Evolutionary conservation across 1,284 basidiomycete species (phyloP), one percentile per base, ranked within the genome.

Genomic region (Pascua guehoae): DNA sequence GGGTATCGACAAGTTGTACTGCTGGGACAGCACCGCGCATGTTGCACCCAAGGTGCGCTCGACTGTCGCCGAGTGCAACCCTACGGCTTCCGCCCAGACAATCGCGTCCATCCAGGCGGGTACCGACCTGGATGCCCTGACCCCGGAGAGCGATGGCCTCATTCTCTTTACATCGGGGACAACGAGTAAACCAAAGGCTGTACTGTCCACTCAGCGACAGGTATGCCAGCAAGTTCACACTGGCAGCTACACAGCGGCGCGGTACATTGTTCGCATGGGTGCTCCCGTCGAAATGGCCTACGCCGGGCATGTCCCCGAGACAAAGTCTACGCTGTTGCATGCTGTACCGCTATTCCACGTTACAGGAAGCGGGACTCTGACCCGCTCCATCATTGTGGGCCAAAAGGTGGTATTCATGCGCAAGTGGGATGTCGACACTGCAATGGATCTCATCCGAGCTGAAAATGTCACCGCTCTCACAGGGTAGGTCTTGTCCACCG

Each of bases 271-370:
- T 12, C 49, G 54, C 15, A 41, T 66, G 66, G 69, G 68, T 12
- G 53, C 57, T 5, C 53, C 64, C 1, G 52, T 62, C 11, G 67
- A 66, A 50, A 63, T 70, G 53, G 67, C 68, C 12, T 41, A 61
- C 66, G 24, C 24, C 24, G 24, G 24, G 7, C 24, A 32, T 32
- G 9, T 50, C 65, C 16, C 69, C 64, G 17, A 63, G 47, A 37
- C 38, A 63, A 4, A 44, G 18, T 17, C 24, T 5, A 38, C 39
- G 16, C 37, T 38, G 64, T 58, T 75, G 2, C 66, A 72, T 32
- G 53, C 70, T 8, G 67, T 75, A 36, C 73, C 73, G 1, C 65
- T 75, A 8, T 75, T 75, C 63, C 73, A 75, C 66, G 73, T 75
- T 2, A 71, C 69, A 8, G 73, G 73, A 12, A 70, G 40, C 40